Evolutionary conservation across 805 yeast genomes (phyloP).

Genomic region (Ogataea henricii): DNA sequence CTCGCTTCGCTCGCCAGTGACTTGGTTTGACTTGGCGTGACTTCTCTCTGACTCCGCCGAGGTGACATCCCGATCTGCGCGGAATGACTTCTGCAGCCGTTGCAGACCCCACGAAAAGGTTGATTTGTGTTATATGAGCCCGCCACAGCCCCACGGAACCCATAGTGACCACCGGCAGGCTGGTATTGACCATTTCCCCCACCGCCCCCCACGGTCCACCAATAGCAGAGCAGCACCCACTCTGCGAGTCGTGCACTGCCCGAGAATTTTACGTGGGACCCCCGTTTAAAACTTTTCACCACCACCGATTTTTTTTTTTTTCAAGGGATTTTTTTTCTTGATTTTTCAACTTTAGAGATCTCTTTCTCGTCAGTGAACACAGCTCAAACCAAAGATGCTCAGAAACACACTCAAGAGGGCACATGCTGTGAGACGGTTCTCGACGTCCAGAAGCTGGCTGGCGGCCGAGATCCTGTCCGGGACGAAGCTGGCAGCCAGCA

Average conservation of each 20-base stretch:
- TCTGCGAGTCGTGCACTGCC: slow-evolving; percentile 9
- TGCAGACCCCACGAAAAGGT: neutral
- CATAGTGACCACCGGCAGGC: no score
- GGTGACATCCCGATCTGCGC: neutral
- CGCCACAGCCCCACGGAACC: no score
- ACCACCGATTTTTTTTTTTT: neutral
- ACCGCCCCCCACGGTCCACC: neutral
- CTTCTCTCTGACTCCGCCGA: neutral
- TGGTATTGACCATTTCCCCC: no score
- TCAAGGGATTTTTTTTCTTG: neutral
- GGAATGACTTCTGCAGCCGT: neutral
- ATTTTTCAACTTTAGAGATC: no score
- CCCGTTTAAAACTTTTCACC: slow-evolving; percentile 3
- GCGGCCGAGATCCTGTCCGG: slow-evolving; percentile 46
- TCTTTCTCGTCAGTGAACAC: no score
- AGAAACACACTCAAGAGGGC: slow-evolving; percentile 11
- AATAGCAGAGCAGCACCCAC: neutral
- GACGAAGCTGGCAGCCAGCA: slow-evolving; percentile 44
- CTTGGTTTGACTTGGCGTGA: no score
- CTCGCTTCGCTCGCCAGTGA: no score
- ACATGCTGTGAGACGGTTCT: slow-evolving; percentile 17
- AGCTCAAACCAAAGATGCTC: slow-evolving; percentile 8
- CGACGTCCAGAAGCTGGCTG: slow-evolving; percentile 16
- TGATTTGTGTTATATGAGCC: no score
- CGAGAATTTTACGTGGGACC: slow-evolving; percentile 3